Conservation (phyloP, 805 yeast species). For the Torulaspora quercuum region DNA sequence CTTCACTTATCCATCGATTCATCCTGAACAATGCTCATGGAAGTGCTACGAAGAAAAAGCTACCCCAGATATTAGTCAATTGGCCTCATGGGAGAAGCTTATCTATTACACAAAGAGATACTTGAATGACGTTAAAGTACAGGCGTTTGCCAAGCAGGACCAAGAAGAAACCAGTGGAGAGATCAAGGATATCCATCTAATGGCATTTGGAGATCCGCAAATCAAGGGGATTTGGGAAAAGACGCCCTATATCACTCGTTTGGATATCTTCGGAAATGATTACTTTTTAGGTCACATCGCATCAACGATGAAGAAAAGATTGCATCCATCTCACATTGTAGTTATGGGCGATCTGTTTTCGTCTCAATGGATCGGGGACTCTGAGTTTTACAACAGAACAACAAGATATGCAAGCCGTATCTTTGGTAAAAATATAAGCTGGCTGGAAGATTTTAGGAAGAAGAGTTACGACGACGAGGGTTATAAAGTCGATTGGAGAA, state of each 20-base stretch:
- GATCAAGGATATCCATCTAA: conserved; percentile 53
- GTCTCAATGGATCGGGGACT: conserved; percentile 90
- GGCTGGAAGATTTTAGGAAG: conserved; percentile 45
- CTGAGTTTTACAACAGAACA: conserved; percentile 80
- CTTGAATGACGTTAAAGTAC: conserved; percentile 32
- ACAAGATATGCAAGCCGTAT: conserved; percentile 67
- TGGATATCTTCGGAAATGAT: conserved; percentile 90
- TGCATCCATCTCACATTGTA: conserved; percentile 75
- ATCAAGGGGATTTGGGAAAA: conserved; percentile 81
- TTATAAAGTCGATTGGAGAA: conserved; percentile 29
- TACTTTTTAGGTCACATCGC: conserved; percentile 83
- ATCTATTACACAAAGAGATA: conserved; percentile 30
- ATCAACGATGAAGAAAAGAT: conserved; percentile 54
- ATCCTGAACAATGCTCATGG: conserved; percentile 62
- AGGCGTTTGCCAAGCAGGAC: conserved; percentile 8
- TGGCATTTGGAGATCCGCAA: conserved; percentile 96
- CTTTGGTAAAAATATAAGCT: conserved; percentile 61
- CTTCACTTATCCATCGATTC: conserved; percentile 70
- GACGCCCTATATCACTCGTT: conserved; percentile 65
- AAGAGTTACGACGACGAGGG: conserved; percentile 30
- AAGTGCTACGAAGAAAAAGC: conserved; percentile 19
- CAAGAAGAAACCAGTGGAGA: conserved; percentile 11
- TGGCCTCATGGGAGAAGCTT: conserved; percentile 19
- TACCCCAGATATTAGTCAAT: conserved; percentile 7
- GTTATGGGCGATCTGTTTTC: conserved; percentile 92